Evolutionary conservation across 2,329 filamentous ascomycete species (phyloP), one percentile per base, ranked within the genome.

Genomic region (Corinectria fuckeliana): DNA sequence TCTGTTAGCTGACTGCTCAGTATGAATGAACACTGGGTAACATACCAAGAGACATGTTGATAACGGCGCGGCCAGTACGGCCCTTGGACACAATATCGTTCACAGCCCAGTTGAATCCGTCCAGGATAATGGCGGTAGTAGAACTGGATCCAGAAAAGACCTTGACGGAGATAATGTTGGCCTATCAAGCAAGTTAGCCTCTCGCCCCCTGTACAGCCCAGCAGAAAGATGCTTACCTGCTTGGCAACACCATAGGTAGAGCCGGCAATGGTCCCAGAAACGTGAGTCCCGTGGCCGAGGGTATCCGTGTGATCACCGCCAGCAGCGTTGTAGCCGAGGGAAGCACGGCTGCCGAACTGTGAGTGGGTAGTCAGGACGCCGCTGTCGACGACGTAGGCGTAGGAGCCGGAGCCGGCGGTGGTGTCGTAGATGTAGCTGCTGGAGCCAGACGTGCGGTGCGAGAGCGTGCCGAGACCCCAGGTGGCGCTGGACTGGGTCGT

Each of bases 331-430:
- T 69, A 72, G 18, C 76, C 71, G 57, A 73, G 77, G 52, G 72
- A 72, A 28, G 78, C 81, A 32, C 80, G 79, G 49, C 77, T 80
- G 62, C 79, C 75, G 63, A 83, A 85, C 70, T 85, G 78, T 30
- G 68, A 63, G 73, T 89, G 87, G 6, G 78, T 74, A 16, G 76
- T 75, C 50, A 75, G 73, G 66, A 89, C 84, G 64, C 87, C 87
- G 4, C 85, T 88, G 72, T 89, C 87, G 47, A 89, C 81, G 16
- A 89, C 75, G 69, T 85, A 89, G 48, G 80, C 82, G 21, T 83
- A 87, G 64, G 83, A 81, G 26, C 81, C 82, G 57, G 77, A 44
- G 20, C 84, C 83, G 28, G 80, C 81, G 16, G 75, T 75, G 56
- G 74, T 75, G 68, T 85, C 83, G 60, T 83, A 85, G 48, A 79